phyloP scores from a whole-genome alignment of 495 filamentous ascomycete genomes.

The Lasiosphaeria ovina region DNA sequence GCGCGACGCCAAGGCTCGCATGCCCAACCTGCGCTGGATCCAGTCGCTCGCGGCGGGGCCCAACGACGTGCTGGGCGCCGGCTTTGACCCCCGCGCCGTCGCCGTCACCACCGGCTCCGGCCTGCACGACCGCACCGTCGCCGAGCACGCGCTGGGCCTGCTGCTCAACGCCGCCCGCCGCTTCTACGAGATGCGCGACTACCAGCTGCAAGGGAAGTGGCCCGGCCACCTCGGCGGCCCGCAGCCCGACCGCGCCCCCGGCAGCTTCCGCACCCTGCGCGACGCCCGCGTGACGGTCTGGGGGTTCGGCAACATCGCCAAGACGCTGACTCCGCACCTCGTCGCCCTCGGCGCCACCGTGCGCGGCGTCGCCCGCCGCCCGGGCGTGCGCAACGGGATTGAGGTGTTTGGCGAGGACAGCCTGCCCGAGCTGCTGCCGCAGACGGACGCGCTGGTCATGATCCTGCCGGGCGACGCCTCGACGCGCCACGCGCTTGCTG shows the following conservation, averaged over 20 bases:
- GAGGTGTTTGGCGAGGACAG: slow-evolving; percentile 49
- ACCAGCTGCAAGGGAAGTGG: slow-evolving; percentile 52
- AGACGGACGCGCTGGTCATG: slow-evolving; percentile 72
- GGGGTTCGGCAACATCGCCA: slow-evolving; percentile 83
- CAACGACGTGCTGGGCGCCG: slow-evolving; percentile 58
- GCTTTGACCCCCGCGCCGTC: slow-evolving; percentile 48
- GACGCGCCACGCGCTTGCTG: slow-evolving; percentile 70
- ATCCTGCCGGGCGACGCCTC: slow-evolving; percentile 66
- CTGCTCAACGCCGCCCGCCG: slow-evolving; percentile 49
- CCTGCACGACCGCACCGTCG: slow-evolving; percentile 59
- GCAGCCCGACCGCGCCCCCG: slow-evolving; percentile 48
- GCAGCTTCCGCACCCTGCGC: slow-evolving; percentile 52
- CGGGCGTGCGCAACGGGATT: slow-evolving; percentile 58
- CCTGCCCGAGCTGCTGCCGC: slow-evolving; percentile 57
- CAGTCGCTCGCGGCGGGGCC: slow-evolving; percentile 60
- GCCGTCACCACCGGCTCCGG: slow-evolving; percentile 57
- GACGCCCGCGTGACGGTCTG: slow-evolving; percentile 58
- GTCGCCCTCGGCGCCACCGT: slow-evolving; percentile 52
- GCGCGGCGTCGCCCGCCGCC: slow-evolving; percentile 46
- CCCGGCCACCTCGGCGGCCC: slow-evolving; percentile 56
- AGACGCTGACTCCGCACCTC: slow-evolving; percentile 70
- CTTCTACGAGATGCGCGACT: slow-evolving; percentile 60
- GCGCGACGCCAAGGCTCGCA: slow-evolving; percentile 44
- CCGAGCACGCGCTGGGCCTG: slow-evolving; percentile 56
- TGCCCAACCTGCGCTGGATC: slow-evolving; percentile 58